Conservation (phyloP, 805 yeast genomes). For the Candida maesae region DNA sequence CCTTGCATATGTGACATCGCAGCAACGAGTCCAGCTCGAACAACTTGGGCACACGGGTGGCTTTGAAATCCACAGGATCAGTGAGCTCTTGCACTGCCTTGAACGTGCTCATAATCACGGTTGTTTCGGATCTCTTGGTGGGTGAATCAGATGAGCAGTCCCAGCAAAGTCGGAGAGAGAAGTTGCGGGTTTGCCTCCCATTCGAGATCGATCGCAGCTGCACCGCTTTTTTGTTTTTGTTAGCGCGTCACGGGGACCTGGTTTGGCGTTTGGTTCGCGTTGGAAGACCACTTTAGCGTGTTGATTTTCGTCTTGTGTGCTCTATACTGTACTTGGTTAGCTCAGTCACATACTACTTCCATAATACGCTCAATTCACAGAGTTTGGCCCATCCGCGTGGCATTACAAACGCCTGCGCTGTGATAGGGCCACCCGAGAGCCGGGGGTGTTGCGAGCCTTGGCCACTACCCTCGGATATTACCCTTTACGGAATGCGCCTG, state of each 20-base stretch:
- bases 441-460: slow-evolving; percentile 6
- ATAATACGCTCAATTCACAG: no score
- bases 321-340: no score
- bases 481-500: slow-evolving; percentile 4
- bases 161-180: neutral
- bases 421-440: neutral
- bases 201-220: no score
- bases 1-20: slow-evolving; percentile 87
- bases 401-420: neutral
- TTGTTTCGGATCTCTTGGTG: no score
- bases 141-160: no score
- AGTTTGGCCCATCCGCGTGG: neutral
- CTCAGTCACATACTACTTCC: no score
- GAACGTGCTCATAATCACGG: slow-evolving; percentile 4
- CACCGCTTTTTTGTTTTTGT: neutral
- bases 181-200: neutral
- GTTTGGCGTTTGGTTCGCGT: neutral
- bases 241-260: slow-evolving; percentile 4
- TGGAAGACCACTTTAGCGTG: no score
- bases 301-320: no score
- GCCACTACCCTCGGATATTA: slow-evolving; percentile 4
- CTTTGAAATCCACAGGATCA: slow-evolving; percentile 72
- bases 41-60: slow-evolving; percentile 51
- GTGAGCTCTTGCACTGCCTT: slow-evolving; percentile 30
- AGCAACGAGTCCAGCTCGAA: slow-evolving; percentile 63